Base-by-base conservation (phyloP, 352 stramenopile genomes). In the Globisporangium abappressorium region DNA sequence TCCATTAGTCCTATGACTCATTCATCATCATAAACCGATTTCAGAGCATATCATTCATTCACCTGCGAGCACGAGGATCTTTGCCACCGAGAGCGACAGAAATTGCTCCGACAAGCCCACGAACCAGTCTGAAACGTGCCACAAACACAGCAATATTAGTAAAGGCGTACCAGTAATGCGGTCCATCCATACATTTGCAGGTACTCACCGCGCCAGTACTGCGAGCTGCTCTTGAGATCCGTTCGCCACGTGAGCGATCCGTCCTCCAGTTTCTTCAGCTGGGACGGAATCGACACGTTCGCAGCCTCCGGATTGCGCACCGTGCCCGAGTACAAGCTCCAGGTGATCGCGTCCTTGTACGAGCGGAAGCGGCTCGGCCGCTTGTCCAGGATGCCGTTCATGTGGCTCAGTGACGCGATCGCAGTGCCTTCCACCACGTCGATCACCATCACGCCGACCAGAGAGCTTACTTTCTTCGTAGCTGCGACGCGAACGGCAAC, bases 381-480 rank as follows among this genome's bases (percentile, higher is more conserved):
- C 53, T 79, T 89, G 38, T 81, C 71, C 36, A 97, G 75, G 53
- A 97, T 92, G 5, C 73, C 70, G 53, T 91, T 77, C 90, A 97
- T 97, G 73, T 95, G 85, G 53, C 80, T 75, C 12, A 97, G 75
- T 8, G 90, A 93, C n/a, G 88, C 87, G 18, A 96, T 73, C 5
- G 90, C 89, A 7, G 90, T 96, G 54, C 89, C 89, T 62, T 97
- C 90, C 9, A 97, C 90, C 8, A 97, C 90, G 67, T 97, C 90
- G 53, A 97, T 87, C 43, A 97, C 89, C 77, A 97, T 92, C 2
- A 95, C 78, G 18, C 90, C 90, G 12, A 85, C 81, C 11, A 97
- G 72, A 3, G 84, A 90, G 18, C 70, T 59, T 26, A 95, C 76
- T 28, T 84, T 75, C 33, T 80, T 70, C 5, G 80, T 81, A 1